These are phyloP conservation scores for Eucalyptus erythrocorys DNA, from an alignment of 345 rosid genomes.

Conservation along the genomic window DNA sequence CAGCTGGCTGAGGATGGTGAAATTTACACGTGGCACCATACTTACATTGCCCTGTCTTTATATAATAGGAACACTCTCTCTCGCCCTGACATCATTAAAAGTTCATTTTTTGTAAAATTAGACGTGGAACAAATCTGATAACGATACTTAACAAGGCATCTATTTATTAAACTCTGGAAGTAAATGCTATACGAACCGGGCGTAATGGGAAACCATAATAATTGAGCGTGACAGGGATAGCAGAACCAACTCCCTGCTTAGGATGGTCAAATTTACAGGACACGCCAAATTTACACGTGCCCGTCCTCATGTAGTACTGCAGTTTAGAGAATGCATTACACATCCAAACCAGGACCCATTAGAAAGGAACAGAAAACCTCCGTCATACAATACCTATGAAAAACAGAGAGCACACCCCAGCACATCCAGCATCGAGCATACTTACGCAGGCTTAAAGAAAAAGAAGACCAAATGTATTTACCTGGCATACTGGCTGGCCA, in stretches of 20 bases:
- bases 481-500: conserved; percentile 87
- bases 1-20: conserved; percentile 70
- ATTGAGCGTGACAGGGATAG: conserved; percentile 38
- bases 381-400: neutral
- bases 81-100: conserved; percentile 50
- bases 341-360: conserved; percentile 1
- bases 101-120: neutral
- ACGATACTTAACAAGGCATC: neutral
- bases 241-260: conserved; percentile 63
- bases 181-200: neutral
- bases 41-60: conserved; percentile 91
- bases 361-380: neutral
- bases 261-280: conserved; percentile 98
- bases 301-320: conserved; percentile 89
- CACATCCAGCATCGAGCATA: neutral
- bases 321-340: conserved; percentile 20
- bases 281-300: conserved; percentile 89
- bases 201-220: conserved; percentile 71
- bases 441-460: neutral
- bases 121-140: neutral
- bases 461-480: neutral
- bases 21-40: conserved; percentile 81
- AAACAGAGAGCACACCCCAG: neutral
- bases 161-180: neutral
- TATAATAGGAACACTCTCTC: conserved; percentile 78